Evolutionary conservation across 495 filamentous ascomycete species (phyloP), one percentile per base, ranked within the genome.

Genomic region (Talaromyces liani): DNA sequence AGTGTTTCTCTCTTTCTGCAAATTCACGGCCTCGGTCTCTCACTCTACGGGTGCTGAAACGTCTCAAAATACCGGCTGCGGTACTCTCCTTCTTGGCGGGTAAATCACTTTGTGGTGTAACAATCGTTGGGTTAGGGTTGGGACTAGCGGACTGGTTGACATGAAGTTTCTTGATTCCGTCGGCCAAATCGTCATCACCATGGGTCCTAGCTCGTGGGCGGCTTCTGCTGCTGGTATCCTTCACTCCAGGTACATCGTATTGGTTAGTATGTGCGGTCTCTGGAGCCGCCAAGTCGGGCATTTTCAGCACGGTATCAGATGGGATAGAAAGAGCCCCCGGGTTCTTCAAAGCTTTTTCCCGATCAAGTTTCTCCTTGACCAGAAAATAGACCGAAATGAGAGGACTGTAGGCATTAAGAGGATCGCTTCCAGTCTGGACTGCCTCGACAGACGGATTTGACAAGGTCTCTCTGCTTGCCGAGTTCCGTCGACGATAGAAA

Each of bases 401-500:
- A 1, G 94, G 94, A 69, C 90, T 91, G 75, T 88, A 99, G 3
- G 94, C 94, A 73, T 98, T 98, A 58, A 94, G 76, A 3, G 95
- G 94, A 69, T 99, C 94, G 53, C 83, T 86, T 49, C 92, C 92
- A 27, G 93, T 74, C 66, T 87, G 86, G 20, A 99, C 81, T 7
- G 86, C 89, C 70, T 99, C 94, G 0, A 85, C 83, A 61, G 93
- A 97, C 22, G 89, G 84, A 27, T 87, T 88, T n/a, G 89, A 90
- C 64, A 99, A 82, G 6, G 91, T 96, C 64, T 98, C 95, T 63
- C 89, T 84, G 71, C 93, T 97, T 47, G 85, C 90, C 1, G 95
- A 97, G 70, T 90, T 97, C 36, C 92, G 85, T 66, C 94, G 84
- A 76, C 96, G 97, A 76, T 99, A 99, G 68, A 99, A 98, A 72